Percentiles rank a stretch among this genome's conserved stretches.
These are phyloP conservation scores for Sporothrix curviconia DNA, from an alignment of 2,329 filamentous ascomycete genomes.

Conservation along the genomic window DNA sequence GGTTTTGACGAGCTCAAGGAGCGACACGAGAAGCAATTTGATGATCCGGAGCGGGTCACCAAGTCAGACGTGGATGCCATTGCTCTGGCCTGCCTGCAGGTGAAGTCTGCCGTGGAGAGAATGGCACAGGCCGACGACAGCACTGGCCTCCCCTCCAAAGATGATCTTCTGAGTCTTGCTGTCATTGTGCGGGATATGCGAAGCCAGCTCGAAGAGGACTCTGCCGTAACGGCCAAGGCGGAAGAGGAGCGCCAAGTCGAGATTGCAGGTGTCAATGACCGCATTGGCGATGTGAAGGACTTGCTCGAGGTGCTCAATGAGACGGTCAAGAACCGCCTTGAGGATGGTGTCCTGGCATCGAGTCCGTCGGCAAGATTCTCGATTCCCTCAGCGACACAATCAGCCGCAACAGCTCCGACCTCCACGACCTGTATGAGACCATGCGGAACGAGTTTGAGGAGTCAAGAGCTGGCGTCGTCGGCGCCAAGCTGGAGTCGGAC, in stretches of 20 bases:
- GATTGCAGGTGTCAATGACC: conserved; percentile 69
- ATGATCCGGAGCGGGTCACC: conserved; percentile 59
- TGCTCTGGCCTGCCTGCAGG: conserved; percentile 73
- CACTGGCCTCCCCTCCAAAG: conserved; percentile 65
- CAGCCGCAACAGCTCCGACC: conserved; percentile 53
- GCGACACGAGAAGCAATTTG: conserved; percentile 44
- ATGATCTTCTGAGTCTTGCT: conserved; percentile 66
- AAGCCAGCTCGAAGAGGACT: conserved; percentile 57
- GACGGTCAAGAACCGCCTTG: conserved; percentile 68
- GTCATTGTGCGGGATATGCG: conserved; percentile 63
- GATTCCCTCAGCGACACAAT: conserved; percentile 60
- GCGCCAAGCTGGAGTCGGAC: conserved; percentile 74
- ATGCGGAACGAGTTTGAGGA: conserved; percentile 86
- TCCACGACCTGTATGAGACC: conserved; percentile 65
- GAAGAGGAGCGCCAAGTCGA: conserved; percentile 81
- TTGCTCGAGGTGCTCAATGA: conserved; percentile 74
- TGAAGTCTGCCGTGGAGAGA: conserved; percentile 71
- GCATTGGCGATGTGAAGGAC: conserved; percentile 60
- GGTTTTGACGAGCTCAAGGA: conserved; percentile 69
- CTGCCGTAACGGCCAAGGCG: conserved; percentile 67
- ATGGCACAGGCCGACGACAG: conserved; percentile 61
- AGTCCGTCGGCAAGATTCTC: conserved; percentile 64
- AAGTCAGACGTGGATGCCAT: conserved; percentile 80
- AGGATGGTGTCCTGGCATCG: conserved; percentile 66
- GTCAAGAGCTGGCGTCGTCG: conserved; percentile 70